Base-by-base conservation (phyloP, 1,139 yeast genomes). In the Candida labiduridarum region DNA sequence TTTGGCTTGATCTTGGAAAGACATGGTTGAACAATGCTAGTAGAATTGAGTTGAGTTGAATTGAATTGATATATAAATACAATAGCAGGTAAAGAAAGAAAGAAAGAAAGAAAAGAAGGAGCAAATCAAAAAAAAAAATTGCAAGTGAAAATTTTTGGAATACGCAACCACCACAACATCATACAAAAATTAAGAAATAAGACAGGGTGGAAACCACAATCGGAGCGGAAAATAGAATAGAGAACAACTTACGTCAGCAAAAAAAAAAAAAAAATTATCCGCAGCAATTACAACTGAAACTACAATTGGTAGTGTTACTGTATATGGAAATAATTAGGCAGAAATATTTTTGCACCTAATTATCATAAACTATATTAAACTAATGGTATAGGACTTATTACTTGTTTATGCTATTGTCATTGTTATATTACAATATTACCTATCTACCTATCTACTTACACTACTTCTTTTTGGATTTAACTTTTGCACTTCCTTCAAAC, bases 401-500 rank as follows among this genome's bases (percentile, higher is more conserved):
- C 8, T 25, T 25, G 10, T 25, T 25, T 25, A 25, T 25, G 29
- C 29, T 25, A 25, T 22, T 22, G 25, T 22, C 7, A 22, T 22
- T 4, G 7, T 7, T 22, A 22, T 22, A 22, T 25, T 25, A 25
- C 29, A 4, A 8, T 25, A 8, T 25, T 25, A 8, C n/a, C 14
- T 3, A 3, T 12, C 14, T n/a, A 30, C 34, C 14, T 30, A 30
- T 30, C 18, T 41, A 5, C 15, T 31, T 11, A 29, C 18, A 10
- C 9, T 38, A 45, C 43, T 38, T 57, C 49, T 64, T 62, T 55
- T 67, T 68, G 43, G 62, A 61, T 57, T 71, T 72, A 10, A 70
- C 64, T 54, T 76, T 76, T 46, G 78, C 79, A 52, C 72, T 69
- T 15, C 85, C 85, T 64, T 81, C 85, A 59, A 80, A 80, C 0